Conservation (phyloP, 1,139 yeast species). For the Zygosaccharomyces sapae region DNA sequence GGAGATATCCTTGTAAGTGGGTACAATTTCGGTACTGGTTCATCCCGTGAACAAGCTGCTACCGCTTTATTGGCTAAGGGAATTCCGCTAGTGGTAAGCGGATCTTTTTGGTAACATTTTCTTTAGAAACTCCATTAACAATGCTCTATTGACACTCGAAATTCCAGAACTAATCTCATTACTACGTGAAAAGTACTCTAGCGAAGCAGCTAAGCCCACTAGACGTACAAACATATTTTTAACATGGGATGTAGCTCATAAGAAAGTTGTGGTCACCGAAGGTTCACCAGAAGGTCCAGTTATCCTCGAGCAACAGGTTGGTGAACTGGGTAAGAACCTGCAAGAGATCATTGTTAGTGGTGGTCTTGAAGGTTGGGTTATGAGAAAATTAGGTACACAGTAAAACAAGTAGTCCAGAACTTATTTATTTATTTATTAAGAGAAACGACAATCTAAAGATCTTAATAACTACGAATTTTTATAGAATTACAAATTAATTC, state of each 20-base stretch:
- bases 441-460: background rate
- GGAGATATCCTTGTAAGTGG: constrained; percentile 92
- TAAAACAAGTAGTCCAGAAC: background rate
- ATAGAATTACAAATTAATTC: background rate
- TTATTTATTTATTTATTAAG: constrained; percentile 19
- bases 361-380: constrained; percentile 97
- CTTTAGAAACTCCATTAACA: constrained; percentile 91
- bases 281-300: constrained; percentile 49
- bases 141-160: constrained; percentile 88
- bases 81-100: constrained; percentile 87
- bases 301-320: constrained; percentile 79
- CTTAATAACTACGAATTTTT: background rate
- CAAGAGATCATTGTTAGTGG: constrained; percentile 97
- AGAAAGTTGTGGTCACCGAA: constrained; percentile 73
- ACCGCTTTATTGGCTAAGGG: constrained; percentile 93
- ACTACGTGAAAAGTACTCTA: constrained; percentile 64
- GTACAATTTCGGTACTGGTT: constrained; percentile 94
- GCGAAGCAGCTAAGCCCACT: constrained; percentile 61
- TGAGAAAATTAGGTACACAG: constrained; percentile 6
- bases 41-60: constrained; percentile 99
- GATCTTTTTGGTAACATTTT: constrained; percentile 97
- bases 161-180: constrained; percentile 78
- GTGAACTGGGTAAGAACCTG: constrained; percentile 89
- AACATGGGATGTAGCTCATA: constrained; percentile 87
- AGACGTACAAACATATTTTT: constrained; percentile 92